Evolutionary conservation across 2,329 filamentous ascomycete genomes (phyloP).

Genomic region (Stagonosporopsis chrysanthemi): DNA sequence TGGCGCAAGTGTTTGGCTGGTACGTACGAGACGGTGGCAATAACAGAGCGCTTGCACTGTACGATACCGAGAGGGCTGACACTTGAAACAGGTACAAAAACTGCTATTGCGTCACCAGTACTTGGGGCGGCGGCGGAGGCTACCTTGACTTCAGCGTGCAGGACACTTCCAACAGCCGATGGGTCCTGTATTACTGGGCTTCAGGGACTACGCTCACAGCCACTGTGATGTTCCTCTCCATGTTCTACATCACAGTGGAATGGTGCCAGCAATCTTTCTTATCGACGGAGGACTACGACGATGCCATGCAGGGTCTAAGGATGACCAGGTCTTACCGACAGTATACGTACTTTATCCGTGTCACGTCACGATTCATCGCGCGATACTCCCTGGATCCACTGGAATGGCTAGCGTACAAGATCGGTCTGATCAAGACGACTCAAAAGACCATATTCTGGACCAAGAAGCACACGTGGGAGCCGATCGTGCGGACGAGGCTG

Average conservation of each 20-base stretch:
- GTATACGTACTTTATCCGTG: conserved; percentile 26
- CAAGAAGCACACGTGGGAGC: conserved; percentile 21
- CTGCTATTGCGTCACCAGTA: conserved; percentile 52
- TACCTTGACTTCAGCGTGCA: conserved; percentile 51
- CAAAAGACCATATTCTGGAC: conserved; percentile 38
- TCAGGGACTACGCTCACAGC: conserved; percentile 42
- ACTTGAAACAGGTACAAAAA: conserved; percentile 42
- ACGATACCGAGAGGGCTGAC: neutral
- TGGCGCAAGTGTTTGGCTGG: conserved; percentile 53
- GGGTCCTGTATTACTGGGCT: conserved; percentile 43
- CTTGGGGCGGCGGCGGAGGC: conserved; percentile 50
- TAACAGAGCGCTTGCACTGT: neutral
- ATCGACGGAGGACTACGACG: conserved; percentile 42
- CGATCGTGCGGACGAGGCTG: neutral
- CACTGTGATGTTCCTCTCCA: conserved; percentile 39
- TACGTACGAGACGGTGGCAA: neutral
- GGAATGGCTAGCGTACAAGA: conserved; percentile 19
- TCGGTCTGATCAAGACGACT: conserved; percentile 28
- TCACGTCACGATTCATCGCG: conserved; percentile 17
- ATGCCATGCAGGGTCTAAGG: conserved; percentile 36
- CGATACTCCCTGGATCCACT: conserved; percentile 22
- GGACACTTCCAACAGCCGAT: conserved; percentile 40
- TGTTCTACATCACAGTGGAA: conserved; percentile 48
- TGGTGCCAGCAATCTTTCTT: conserved; percentile 52
- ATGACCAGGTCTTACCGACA: conserved; percentile 35